Percentiles rank a stretch among this genome's conserved stretches.
phyloP scores from a whole-genome alignment of 1,284 basidiomycete species.

The Irpex rosettiformis region DNA sequence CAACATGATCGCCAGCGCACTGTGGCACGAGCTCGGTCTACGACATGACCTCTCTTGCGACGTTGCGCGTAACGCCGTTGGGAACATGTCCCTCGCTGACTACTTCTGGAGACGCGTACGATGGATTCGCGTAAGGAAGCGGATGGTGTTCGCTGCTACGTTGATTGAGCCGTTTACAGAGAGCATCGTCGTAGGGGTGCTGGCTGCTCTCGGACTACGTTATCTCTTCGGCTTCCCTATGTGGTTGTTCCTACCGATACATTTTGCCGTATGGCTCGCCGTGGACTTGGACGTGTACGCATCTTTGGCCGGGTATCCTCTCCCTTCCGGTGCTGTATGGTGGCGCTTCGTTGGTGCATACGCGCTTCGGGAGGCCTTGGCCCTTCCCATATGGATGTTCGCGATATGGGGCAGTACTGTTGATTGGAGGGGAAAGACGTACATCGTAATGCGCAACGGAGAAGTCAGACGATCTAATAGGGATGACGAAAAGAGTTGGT shows the following conservation, averaged over 20 bases:
- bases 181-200: slow-evolving; percentile 64
- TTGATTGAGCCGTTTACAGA: slow-evolving; percentile 89
- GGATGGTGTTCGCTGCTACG: slow-evolving; percentile 84
- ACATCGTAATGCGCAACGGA: slow-evolving; percentile 62
- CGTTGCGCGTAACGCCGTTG: slow-evolving; percentile 85
- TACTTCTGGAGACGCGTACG: slow-evolving; percentile 86
- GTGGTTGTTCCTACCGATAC: slow-evolving; percentile 53
- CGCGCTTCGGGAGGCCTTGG: slow-evolving; percentile 71
- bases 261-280: slow-evolving; percentile 56
- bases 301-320: slow-evolving; percentile 67
- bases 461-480: slow-evolving; percentile 41
- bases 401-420: slow-evolving; percentile 81
- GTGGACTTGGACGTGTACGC: slow-evolving; percentile 75
- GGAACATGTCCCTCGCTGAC: slow-evolving; percentile 75
- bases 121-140: slow-evolving; percentile 93
- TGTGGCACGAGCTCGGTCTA: slow-evolving; percentile 89
- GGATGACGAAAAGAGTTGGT: slow-evolving; percentile 11
- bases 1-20: slow-evolving; percentile 87
- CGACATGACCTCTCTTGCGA: slow-evolving; percentile 87
- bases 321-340: slow-evolving; percentile 41
- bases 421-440: slow-evolving; percentile 76
- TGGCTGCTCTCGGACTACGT: slow-evolving; percentile 57
- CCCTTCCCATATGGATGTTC: slow-evolving; percentile 82
- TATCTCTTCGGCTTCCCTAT: slow-evolving; percentile 49
- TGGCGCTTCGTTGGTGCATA: slow-evolving; percentile 74